These are phyloP conservation scores for Combretum micranthum DNA, from an alignment of 345 rosid species.

Conservation along the genomic window DNA sequence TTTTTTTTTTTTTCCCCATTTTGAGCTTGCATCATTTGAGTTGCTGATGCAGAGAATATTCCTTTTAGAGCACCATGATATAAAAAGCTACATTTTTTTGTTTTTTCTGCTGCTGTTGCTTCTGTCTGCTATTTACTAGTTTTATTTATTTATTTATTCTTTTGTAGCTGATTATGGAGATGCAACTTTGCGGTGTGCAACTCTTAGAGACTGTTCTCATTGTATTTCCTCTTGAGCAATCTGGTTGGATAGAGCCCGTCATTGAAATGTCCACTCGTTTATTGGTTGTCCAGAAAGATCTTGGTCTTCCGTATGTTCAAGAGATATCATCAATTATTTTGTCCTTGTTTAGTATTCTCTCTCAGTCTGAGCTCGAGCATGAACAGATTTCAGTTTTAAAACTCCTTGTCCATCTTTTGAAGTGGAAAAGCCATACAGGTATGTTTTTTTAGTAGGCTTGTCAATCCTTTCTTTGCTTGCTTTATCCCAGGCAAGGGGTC, in stretches of 20 bases:
- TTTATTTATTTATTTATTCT: conserved; percentile 6
- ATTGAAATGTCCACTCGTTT: conserved; percentile 52
- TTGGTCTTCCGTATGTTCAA: conserved; percentile 39
- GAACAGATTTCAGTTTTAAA: conserved; percentile 68
- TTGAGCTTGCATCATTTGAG: too few relatives aligned
- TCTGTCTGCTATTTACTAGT: neutral
- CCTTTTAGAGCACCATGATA: too few relatives aligned
- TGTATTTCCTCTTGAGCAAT: conserved; percentile 29
- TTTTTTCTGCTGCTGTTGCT: too few relatives aligned
- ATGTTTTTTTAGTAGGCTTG: conserved; percentile 10
- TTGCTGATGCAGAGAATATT: too few relatives aligned
- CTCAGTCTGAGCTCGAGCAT: conserved; percentile 68
- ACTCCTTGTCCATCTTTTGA: conserved; percentile 52
- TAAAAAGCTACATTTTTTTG: too few relatives aligned
- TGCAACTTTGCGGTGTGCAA: conserved; percentile 51
- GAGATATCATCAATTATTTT: conserved; percentile 45
- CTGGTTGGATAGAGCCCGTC: conserved; percentile 35
- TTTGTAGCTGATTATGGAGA: conserved; percentile 42
- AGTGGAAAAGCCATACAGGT: conserved; percentile 75
- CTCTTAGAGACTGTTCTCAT: conserved; percentile 46
- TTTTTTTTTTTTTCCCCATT: too few relatives aligned
- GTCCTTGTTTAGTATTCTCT: conserved; percentile 49
- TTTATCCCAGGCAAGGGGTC: neutral
- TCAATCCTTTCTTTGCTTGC: conserved; percentile 4
- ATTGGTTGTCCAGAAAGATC: conserved; percentile 58